Conservation (phyloP, 176 grass and related monocot genomes). For the Triticum turgidum region DNA sequence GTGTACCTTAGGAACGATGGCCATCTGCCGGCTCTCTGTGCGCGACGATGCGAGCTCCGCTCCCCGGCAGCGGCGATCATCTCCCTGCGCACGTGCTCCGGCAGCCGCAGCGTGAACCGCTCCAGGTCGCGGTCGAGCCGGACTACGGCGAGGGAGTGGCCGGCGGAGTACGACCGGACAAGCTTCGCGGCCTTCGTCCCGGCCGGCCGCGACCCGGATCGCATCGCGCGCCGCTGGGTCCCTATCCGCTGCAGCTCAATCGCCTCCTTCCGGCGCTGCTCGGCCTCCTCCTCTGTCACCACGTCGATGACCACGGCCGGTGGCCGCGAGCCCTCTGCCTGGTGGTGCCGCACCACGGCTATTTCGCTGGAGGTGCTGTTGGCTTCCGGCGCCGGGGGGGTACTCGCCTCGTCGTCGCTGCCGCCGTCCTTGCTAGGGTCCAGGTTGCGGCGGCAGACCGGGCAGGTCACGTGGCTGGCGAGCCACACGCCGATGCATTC, state of each 20-base stretch:
- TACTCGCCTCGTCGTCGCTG: constrained; percentile 32
- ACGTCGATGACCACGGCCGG: constrained; percentile 53
- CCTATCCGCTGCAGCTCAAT: constrained; percentile 68
- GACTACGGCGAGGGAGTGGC: constrained; percentile 40
- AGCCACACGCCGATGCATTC: constrained; percentile 84
- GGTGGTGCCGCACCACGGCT: neutral
- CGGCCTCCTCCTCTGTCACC: constrained; percentile 22
- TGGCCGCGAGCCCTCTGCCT: neutral
- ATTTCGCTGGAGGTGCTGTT: constrained; percentile 39
- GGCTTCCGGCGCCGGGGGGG: neutral
- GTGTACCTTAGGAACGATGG: constrained; percentile 48
- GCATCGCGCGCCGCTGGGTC: constrained; percentile 54
- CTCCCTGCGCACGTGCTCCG: constrained; percentile 62
- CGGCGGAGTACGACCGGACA: constrained; percentile 69
- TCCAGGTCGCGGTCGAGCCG: constrained; percentile 46
- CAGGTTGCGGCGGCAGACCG: constrained; percentile 66
- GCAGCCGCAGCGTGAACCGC: constrained; percentile 68
- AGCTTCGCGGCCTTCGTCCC: constrained; percentile 4
- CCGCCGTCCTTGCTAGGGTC: constrained; percentile 31
- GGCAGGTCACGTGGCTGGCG: constrained; percentile 63
- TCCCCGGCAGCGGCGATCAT: constrained; percentile 38
- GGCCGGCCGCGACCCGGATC: constrained; percentile 35
- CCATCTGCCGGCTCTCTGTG: constrained; percentile 42
- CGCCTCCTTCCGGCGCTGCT: constrained; percentile 45
- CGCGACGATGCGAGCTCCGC: constrained; percentile 22